Base-by-base conservation (phyloP, 225 moss, liverwort and hornwort genomes). In the Polytrichum formosum region DNA sequence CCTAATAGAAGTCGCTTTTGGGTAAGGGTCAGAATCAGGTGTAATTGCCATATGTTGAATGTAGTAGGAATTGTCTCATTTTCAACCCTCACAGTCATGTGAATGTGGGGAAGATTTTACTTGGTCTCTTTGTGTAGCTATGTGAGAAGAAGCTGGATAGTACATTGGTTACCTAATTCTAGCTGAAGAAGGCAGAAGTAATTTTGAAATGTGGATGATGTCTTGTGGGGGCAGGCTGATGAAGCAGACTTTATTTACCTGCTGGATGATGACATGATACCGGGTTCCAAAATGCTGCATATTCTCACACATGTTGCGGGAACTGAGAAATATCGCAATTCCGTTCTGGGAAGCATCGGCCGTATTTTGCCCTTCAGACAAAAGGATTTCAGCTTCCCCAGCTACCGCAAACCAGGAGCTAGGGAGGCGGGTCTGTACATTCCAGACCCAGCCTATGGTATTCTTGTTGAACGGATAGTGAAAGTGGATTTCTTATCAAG, bases 191-290 rank as follows among this genome's bases (percentile, higher is more conserved):
- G 33, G 9, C 35, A 35, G 9, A 35, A 9, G 0, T 9, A 9
- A 9, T 8, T 35, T 35, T 8, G 16, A 10, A 46, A 16, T 46
- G 10, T 46, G 13, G 16, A 46, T 46, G 13, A 46, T 46, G 46
- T 46, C 46, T 46, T 46, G 13, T 46, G 46, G 46, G 16, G 46
- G 10, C 65, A 77, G 82, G 86, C 87, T 19, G 91, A 80, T 53
- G 91, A 74, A 54, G 82, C 91, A 25, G 92, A 98, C 63, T 98
- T 83, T 70, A 82, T 98, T 13, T 98, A 98, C 77, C 76, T 98
- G 71, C 64, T 98, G 56, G 97, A 98, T 70, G 97, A 98, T 70
- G 97, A 98, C 74, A 98, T 98, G 92, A 94, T 98, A 70, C 97
- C 97, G 0, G 97, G 97, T 1, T 75, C 71, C 18, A 74, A 83